These are phyloP conservation scores for Camellia sinensis DNA, from an alignment of 148 eudicot species.

Conservation along the genomic window DNA sequence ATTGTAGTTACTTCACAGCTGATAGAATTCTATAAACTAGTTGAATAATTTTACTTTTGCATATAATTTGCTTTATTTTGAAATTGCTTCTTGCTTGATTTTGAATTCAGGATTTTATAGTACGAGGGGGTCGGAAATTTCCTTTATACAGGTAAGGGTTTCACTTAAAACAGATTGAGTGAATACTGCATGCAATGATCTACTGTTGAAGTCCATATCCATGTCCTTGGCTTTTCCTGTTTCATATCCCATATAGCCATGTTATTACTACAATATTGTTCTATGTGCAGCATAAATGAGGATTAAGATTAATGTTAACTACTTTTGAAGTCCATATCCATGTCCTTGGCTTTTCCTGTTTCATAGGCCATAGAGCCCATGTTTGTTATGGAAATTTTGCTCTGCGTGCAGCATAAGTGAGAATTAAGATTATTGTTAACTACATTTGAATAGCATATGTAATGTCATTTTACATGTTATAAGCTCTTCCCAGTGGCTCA, in stretches of 20 bases:
- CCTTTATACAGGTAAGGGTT: conserved; percentile 79
- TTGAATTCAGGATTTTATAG: conserved; percentile 62
- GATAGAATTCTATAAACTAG: too few relatives aligned
- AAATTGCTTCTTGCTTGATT: conserved; percentile 19
- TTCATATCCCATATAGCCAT: neutral
- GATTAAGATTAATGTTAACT: too few relatives aligned
- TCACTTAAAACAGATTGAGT: neutral
- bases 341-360: neutral
- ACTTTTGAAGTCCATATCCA: neutral
- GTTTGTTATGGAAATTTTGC: neutral
- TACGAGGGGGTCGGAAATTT: conserved; percentile 78
- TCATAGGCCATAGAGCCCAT: neutral
- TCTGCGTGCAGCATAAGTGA: neutral
- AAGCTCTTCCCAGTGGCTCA: neutral
- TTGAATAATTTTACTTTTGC: neutral
- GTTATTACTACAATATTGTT: neutral
- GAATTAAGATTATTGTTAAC: neutral
- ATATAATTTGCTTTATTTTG: conserved; percentile 5
- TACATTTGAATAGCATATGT: neutral
- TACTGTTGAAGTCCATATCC: neutral
- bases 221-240: neutral
- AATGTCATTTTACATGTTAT: neutral
- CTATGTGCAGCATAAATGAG: neutral
- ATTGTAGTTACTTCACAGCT: too few relatives aligned
- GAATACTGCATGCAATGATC: neutral